These are phyloP conservation scores for Carex pumila DNA, from an alignment of 176 grass and related monocot genomes.

Conservation along the genomic window DNA sequence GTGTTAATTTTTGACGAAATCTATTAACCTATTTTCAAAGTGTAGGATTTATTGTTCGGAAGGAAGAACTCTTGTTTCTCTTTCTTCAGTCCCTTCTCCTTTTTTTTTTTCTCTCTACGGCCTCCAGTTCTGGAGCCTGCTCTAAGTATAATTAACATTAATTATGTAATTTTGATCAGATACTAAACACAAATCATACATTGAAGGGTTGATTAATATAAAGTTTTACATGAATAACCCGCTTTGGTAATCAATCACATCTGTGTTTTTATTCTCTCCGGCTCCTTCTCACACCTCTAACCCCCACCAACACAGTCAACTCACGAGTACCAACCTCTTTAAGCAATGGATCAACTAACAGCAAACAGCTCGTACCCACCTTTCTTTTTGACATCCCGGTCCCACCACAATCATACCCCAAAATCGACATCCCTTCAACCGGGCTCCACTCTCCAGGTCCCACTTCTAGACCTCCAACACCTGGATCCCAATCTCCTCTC, in stretches of 20 bases:
- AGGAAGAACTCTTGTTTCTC: too few species aligned
- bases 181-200: too few species aligned
- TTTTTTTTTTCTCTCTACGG: too few species aligned
- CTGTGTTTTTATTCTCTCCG: background rate
- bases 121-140: too few species aligned
- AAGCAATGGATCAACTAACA: background rate
- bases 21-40: too few species aligned
- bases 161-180: too few species aligned
- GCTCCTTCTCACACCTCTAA: background rate
- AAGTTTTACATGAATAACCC: too few species aligned
- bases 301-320: background rate
- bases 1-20: too few species aligned
- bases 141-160: too few species aligned
- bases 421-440: background rate
- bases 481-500: slow-evolving; percentile 1
- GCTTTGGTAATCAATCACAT: background rate
- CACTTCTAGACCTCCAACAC: slow-evolving; percentile 15
- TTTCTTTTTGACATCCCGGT: background rate
- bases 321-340: background rate
- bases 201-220: too few species aligned
- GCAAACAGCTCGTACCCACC: slow-evolving; percentile 31
- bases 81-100: too few species aligned
- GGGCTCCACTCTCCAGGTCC: background rate
- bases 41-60: too few species aligned
- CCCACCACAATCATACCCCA: background rate